These are phyloP conservation scores for Penicillium herquei DNA, from an alignment of 495 filamentous ascomycete species.

Conservation along the genomic window DNA sequence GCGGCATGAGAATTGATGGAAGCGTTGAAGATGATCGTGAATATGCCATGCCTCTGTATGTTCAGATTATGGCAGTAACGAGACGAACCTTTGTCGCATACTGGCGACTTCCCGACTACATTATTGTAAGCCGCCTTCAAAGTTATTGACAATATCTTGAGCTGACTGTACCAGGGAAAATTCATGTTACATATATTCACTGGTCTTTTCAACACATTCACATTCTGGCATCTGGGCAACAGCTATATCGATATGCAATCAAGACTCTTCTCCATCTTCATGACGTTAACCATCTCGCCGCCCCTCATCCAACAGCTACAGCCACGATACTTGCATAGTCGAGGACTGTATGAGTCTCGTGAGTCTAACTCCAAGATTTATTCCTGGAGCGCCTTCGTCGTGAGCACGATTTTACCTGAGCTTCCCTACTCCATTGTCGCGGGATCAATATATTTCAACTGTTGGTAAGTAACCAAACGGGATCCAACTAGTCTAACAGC, in stretches of 20 bases:
- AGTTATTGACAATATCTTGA: not conserved
- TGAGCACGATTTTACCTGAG: constrained; percentile 48
- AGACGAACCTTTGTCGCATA: constrained; percentile 56
- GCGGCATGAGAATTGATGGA: constrained; percentile 22
- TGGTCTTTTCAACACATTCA: constrained; percentile 64
- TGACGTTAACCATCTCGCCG: constrained; percentile 64
- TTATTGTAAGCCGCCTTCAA: constrained; percentile 33
- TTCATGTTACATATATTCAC: constrained; percentile 62
- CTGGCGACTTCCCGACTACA: constrained; percentile 61
- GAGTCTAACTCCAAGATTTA: constrained; percentile 54
- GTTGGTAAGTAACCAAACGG: constrained; percentile 45
- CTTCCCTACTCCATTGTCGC: constrained; percentile 52
- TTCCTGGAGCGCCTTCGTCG: constrained; percentile 51
- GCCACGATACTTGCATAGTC: constrained; percentile 46
- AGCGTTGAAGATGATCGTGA: constrained; percentile 46
- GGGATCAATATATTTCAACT: constrained; percentile 54
- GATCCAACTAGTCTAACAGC: not conserved
- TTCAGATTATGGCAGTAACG: constrained; percentile 49
- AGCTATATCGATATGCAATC: constrained; percentile 62
- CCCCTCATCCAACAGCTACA: constrained; percentile 62
- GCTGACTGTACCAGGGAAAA: constrained; percentile 40
- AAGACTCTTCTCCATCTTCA: constrained; percentile 68
- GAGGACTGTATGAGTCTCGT: constrained; percentile 46
- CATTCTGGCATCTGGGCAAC: constrained; percentile 60
- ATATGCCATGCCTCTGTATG: constrained; percentile 59